These are phyloP conservation scores for Ascomycota sp. DNA, from an alignment of 2,329 filamentous ascomycete species.

Conservation along the genomic window DNA sequence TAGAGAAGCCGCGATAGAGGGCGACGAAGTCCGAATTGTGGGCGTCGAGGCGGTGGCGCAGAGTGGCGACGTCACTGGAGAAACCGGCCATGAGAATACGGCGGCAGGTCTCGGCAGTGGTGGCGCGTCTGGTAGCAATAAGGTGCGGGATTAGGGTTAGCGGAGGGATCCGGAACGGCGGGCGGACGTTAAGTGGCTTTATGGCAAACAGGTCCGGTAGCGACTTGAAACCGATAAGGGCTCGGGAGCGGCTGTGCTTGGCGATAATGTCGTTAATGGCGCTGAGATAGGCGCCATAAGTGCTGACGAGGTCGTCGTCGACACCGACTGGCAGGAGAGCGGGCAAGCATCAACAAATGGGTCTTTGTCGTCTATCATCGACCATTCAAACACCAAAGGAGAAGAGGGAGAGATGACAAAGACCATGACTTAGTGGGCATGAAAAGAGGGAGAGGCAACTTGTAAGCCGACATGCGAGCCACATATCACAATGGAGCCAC, in stretches of 20 bases:
- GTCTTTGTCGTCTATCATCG: too few relatives aligned
- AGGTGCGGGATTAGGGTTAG: constrained; percentile 16
- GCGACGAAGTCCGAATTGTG: constrained; percentile 19
- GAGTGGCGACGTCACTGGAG: constrained; percentile 13
- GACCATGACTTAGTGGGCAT: too few relatives aligned
- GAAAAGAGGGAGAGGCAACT: too few relatives aligned
- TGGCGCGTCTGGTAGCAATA: constrained; percentile 7
- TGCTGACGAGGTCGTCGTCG: constrained; percentile 19
- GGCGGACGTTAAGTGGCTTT: constrained; percentile 5
- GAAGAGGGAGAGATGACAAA: too few relatives aligned
- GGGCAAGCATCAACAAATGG: too few relatives aligned
- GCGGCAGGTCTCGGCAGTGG: constrained; percentile 12
- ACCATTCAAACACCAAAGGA: too few relatives aligned
- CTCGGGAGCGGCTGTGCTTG: too few relatives aligned
- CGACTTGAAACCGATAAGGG: constrained; percentile 10
- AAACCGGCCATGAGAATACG: constrained; percentile 14
- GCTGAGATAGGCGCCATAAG: constrained; percentile 15
- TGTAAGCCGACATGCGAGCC: too few relatives aligned
- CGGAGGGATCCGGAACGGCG: constrained; percentile 19
- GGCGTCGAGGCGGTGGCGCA: constrained; percentile 7
- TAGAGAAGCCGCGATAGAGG: constrained; percentile 39
- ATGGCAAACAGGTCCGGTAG: constrained; percentile 11
- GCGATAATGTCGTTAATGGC: constrained; percentile 14
- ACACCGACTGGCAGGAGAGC: constrained; percentile 14
- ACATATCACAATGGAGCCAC: too few relatives aligned